These are phyloP conservation scores for Pseudogymnoascus sp. DNA, from an alignment of 2,329 filamentous ascomycete genomes.

Conservation along the genomic window DNA sequence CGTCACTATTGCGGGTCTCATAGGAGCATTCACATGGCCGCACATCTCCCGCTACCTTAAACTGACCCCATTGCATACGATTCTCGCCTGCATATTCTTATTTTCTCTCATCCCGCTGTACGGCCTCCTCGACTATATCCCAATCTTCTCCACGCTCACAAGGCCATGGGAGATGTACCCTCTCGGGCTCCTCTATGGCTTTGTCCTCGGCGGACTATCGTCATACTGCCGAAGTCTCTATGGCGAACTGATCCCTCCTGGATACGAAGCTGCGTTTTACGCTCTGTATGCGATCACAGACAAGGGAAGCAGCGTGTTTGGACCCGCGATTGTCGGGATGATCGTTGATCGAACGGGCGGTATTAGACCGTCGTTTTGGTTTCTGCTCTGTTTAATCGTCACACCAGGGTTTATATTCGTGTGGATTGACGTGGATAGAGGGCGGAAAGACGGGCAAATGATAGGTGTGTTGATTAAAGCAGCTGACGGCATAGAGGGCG, in stretches of 20 bases:
- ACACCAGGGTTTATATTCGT: constrained; percentile 78
- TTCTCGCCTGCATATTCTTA: constrained; percentile 80
- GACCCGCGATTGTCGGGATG: constrained; percentile 83
- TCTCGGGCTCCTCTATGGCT: constrained; percentile 80
- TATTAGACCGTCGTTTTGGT: constrained; percentile 85
- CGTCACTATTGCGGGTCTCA: constrained; percentile 72
- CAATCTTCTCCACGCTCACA: constrained; percentile 78
- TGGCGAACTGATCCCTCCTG: constrained; percentile 87
- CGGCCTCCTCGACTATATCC: constrained; percentile 79
- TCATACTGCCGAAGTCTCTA: constrained; percentile 89
- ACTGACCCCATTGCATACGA: constrained; percentile 75
- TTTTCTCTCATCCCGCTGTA: constrained; percentile 94
- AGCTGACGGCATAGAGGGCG: constrained; percentile 30
- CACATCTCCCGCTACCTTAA: constrained; percentile 63
- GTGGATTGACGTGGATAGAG: constrained; percentile 76
- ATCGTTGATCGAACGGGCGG: constrained; percentile 81
- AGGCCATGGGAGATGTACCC: constrained; percentile 97
- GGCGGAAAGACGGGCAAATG: constrained; percentile 59
- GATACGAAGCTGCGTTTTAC: constrained; percentile 93
- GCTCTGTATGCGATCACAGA: constrained; percentile 96
- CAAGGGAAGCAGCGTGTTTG: constrained; percentile 90
- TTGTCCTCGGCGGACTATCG: constrained; percentile 87
- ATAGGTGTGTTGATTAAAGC: constrained; percentile 55
- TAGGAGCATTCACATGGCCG: constrained; percentile 87
- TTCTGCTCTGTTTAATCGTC: constrained; percentile 77